Percentiles rank a stretch among this genome's conserved stretches.
Conservation (phyloP, 2,329 filamentous ascomycete species). For the Tolypocladium guangdongense region DNA sequence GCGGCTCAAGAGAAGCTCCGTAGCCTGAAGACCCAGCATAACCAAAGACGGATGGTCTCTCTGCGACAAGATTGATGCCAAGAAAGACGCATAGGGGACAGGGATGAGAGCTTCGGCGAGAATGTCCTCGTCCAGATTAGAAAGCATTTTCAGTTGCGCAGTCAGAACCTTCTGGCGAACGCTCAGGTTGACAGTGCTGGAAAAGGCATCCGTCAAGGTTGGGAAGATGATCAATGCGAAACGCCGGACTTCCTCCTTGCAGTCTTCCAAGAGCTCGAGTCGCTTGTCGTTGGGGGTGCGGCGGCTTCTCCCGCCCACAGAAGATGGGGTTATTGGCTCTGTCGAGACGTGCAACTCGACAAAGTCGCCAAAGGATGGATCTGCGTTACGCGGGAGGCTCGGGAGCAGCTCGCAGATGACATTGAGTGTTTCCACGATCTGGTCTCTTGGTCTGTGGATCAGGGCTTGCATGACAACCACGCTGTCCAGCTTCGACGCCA, state of each 20-base stretch:
- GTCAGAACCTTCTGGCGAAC: conserved; percentile 91
- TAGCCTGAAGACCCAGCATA: conserved; percentile 76
- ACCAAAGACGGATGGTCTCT: conserved; percentile 86
- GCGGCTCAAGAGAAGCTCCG: conserved; percentile 75
- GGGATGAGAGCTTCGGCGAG: conserved; percentile 75
- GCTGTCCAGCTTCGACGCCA: conserved; percentile 81
- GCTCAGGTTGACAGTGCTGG: conserved; percentile 89
- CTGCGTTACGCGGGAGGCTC: conserved; percentile 48
- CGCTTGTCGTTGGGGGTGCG: conserved; percentile 64
- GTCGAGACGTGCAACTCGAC: conserved; percentile 27
- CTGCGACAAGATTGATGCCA: conserved; percentile 90
- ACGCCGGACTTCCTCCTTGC: conserved; percentile 75
- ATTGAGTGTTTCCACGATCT: conserved; percentile 94
- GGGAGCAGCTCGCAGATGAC: conserved; percentile 93
- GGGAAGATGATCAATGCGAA: conserved; percentile 91
- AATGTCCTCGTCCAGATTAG: conserved; percentile 78
- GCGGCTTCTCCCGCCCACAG: conserved; percentile 15
- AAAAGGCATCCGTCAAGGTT: conserved; percentile 91
- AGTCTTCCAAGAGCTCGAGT: conserved; percentile 69
- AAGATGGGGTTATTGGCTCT: conserved; percentile 30
- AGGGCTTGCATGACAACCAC: conserved; percentile 98
- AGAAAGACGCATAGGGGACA: conserved; percentile 89
- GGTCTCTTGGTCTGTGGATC: conserved; percentile 88
- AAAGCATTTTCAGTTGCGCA: conserved; percentile 97
- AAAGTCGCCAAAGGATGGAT: conserved; percentile 31